Evolutionary conservation across 352 stramenopile species (phyloP).

Genomic region (Globisporangium rhizosaccharum): DNA sequence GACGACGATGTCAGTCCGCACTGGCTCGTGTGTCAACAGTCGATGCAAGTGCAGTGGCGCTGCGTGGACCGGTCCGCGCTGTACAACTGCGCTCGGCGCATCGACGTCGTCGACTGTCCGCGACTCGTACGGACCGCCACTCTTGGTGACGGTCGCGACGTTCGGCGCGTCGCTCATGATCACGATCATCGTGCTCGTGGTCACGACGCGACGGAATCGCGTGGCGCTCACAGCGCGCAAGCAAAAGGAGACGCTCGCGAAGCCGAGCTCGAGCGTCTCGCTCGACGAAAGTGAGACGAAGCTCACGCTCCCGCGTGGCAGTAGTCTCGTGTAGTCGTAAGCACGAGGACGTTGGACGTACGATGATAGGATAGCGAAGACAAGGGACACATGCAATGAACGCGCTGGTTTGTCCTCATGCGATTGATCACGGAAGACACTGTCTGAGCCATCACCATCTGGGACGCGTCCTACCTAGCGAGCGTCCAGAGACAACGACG

Average conservation of each 20-base stretch:
- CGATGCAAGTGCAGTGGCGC: conserved; percentile 1
- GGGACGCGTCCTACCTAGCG: too few relatives aligned
- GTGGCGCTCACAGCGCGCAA: not conserved
- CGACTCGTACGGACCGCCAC: not conserved
- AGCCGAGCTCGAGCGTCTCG: not conserved
- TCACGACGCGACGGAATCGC: not conserved
- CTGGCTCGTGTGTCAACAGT: not conserved
- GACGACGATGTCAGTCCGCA: not conserved
- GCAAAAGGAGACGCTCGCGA: not conserved
- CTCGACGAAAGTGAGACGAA: not conserved
- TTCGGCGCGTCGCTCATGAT: not conserved
- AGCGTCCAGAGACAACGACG: too few relatives aligned
- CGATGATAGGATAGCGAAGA: too few relatives aligned
- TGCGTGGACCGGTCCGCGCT: conserved; percentile 3
- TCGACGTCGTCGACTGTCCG: not conserved
- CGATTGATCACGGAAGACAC: too few relatives aligned
- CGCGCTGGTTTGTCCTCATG: too few relatives aligned
- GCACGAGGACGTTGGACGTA: too few relatives aligned
- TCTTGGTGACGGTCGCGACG: not conserved
- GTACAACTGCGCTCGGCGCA: not conserved
- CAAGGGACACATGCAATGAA: too few relatives aligned
- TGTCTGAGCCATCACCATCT: too few relatives aligned
- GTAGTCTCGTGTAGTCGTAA: not conserved
- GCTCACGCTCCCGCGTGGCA: not conserved
- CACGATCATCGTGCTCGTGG: not conserved